Evolutionary conservation across 768 basidiomycete genomes (phyloP).

Genomic region (Podaxis sp.): DNA sequence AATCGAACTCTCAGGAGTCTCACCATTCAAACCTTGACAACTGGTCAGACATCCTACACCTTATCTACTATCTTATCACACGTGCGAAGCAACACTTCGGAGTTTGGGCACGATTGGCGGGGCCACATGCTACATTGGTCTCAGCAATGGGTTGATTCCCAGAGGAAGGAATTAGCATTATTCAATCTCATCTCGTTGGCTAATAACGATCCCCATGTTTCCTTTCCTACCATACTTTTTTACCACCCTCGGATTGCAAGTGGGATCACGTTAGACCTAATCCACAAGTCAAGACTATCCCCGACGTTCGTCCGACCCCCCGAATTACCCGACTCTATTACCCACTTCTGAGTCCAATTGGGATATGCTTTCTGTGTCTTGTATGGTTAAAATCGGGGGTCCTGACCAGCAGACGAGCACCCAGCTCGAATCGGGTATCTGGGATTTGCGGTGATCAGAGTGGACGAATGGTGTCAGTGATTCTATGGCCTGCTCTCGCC

Average conservation of each 20-base stretch:
- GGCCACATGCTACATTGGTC: background rate
- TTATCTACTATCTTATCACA: background rate
- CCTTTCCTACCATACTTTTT: background rate
- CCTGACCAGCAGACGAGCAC: too few species aligned
- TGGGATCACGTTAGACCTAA: background rate
- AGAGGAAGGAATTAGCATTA: background rate
- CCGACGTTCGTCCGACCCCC: background rate
- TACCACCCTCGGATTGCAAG: background rate
- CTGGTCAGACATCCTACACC: background rate
- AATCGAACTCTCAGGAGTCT: background rate
- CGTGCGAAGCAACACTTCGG: background rate
- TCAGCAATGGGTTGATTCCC: background rate
- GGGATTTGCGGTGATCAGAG: too few species aligned
- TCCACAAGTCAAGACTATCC: background rate
- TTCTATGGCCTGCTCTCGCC: too few species aligned
- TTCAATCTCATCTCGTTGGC: background rate
- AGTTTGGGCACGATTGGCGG: background rate
- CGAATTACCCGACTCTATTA: background rate
- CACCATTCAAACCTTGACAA: background rate
- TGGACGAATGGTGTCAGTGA: too few species aligned
- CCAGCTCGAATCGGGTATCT: too few species aligned
- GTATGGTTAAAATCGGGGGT: too few species aligned
- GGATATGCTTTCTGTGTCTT: too few species aligned
- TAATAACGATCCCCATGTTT: background rate
- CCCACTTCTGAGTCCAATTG: too few species aligned